Conservation (phyloP, 2,329 filamentous ascomycete genomes). For the Dothideomycetes sp. region DNA sequence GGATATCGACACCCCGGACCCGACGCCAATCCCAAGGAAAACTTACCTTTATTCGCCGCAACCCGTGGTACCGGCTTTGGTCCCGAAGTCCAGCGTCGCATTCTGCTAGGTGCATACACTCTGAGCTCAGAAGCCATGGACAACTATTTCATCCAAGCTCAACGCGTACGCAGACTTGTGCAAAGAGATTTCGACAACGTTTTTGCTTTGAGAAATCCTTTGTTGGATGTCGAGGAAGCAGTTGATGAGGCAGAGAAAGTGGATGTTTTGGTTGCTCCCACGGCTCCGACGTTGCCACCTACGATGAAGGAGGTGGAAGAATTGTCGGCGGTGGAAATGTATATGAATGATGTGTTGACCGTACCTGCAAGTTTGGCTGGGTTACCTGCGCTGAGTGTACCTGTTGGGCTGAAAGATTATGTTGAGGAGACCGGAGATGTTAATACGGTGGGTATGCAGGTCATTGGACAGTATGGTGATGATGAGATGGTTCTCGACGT, state of each 20-base stretch:
- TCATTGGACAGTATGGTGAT: constrained; percentile 75
- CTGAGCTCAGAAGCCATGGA: constrained; percentile 84
- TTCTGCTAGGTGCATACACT: constrained; percentile 81
- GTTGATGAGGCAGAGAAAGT: constrained; percentile 41
- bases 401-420: constrained; percentile 36
- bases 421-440: constrained; percentile 24
- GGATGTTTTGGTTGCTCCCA: constrained; percentile 81
- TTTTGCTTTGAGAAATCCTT: constrained; percentile 61
- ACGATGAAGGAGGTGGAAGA: constrained; percentile 48
- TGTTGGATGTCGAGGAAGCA: constrained; percentile 36
- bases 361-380: constrained; percentile 91
- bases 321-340: constrained; percentile 58
- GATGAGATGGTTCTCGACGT: constrained; percentile 55
- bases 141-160: constrained; percentile 94
- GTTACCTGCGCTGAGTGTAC: constrained; percentile 78
- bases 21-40: constrained; percentile 33
- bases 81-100: constrained; percentile 73
- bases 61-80: constrained; percentile 71
- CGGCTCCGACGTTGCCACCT: constrained; percentile 69
- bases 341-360: constrained; percentile 92
- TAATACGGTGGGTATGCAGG: constrained; percentile 54
- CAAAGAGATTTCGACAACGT: constrained; percentile 77
- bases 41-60: constrained; percentile 54
- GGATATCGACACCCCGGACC: constrained; percentile 51
- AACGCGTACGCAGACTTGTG: constrained; percentile 75